Evolutionary conservation across 2,329 filamentous ascomycete genomes (phyloP), one percentile per base, ranked within the genome.

Genomic region (Pleoardoris graminearum): DNA sequence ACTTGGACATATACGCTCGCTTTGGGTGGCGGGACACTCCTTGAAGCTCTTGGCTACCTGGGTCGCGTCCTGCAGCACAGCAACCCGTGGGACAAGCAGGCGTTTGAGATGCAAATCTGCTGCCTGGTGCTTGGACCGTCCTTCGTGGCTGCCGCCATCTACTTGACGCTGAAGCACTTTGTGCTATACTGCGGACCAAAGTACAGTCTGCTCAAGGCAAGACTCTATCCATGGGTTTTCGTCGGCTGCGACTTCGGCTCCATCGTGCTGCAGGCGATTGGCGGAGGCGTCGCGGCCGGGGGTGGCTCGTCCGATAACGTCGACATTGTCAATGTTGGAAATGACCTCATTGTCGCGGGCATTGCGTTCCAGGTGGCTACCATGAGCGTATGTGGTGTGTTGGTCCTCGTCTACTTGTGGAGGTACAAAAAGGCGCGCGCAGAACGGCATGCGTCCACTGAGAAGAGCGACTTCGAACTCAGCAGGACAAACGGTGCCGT

Each of bases 201-300:
- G 16, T 58, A 62, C 53, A 60, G 54, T 2, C 47, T 61, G 16
- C 21, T 70, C 5, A 41, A 53, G 17, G 63, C 67, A 3, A 48
- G 37, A 2, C 65, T 77, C 37, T 84, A 83, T 63, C 83, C 82
- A 7, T 79, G 79, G 67, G 76, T 84, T 50, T 85, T 85, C 68
- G 79, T 85, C 58, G 66, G 72, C 23, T 83, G 79, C 59, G 83
- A 85, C 58, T 58, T 85, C 21, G 59, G 80, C 42, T 80, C 77
- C 11, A 75, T 86, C 29, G 58, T 82, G 5, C 66, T 85, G 19
- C 83, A 85, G 65, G 81, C 80, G 7, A 75, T 74, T 2, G 82
- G 82, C 7, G 82, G 82, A 42, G 82, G 76, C 35, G 72, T 84
- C 38, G 80, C 84, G 1, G 80, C 82, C 0, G 76, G 43, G 5